A percentile compares a stretch with the other conserved stretches of the same genome.
phyloP scores from a whole-genome alignment of 352 stramenopile genomes.

The Pythium oligandrum region DNA sequence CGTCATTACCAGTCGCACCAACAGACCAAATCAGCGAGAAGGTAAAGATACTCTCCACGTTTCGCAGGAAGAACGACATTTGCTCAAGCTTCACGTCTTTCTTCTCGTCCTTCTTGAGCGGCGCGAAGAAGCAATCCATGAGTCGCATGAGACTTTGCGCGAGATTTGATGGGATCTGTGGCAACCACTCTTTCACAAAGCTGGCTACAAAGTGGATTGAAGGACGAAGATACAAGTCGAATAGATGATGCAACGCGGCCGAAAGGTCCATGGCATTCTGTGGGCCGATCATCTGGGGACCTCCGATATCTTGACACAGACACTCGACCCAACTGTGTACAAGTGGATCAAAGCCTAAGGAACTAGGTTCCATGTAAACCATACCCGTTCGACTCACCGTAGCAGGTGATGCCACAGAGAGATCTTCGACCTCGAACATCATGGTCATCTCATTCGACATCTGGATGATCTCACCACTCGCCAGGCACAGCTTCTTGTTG shows the following conservation, averaged over 20 bases:
- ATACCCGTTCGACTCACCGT: slow-evolving; percentile 93
- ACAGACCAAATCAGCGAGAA: slow-evolving; percentile 93
- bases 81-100: slow-evolving; percentile 75
- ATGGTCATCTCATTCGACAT: slow-evolving; percentile 95
- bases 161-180: slow-evolving; percentile 90
- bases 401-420: slow-evolving; percentile 91
- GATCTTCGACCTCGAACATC: slow-evolving; percentile 96
- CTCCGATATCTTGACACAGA: slow-evolving; percentile 54
- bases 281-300: slow-evolving; percentile 25
- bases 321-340: slow-evolving; percentile 87
- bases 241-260: slow-evolving; percentile 60
- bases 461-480: slow-evolving; percentile 93
- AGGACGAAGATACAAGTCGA: slow-evolving; percentile 84
- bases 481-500: slow-evolving; percentile 95
- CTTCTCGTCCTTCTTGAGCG: slow-evolving; percentile 80
- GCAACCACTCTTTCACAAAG: slow-evolving; percentile 90
- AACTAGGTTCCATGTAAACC: slow-evolving; percentile 95
- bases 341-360: slow-evolving; percentile 88
- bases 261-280: slow-evolving; percentile 46
- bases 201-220: slow-evolving; percentile 79
- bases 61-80: slow-evolving; percentile 57
- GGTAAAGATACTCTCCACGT: slow-evolving; percentile 89
- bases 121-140: slow-evolving; percentile 89
- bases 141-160: slow-evolving; percentile 88
- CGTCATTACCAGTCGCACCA: slow-evolving; percentile 86